Evolutionary conservation across 345 rosid species (phyloP), one percentile per base, ranked within the genome.

Genomic region (Moricandia arvensis): DNA sequence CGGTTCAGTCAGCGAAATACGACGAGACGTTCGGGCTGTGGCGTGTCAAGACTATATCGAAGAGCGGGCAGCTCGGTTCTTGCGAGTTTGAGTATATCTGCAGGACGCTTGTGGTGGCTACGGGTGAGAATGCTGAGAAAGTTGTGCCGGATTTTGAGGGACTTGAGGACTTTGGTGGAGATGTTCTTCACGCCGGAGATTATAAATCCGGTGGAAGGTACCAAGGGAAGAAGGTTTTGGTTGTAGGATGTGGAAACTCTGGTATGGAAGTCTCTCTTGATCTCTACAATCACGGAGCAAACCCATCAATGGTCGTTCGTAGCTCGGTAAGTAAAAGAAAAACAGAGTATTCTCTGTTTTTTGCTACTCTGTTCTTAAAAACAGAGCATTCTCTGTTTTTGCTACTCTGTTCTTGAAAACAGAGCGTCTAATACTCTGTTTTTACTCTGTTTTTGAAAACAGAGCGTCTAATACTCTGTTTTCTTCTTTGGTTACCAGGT

Each of bases 241-340:
- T 92, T 0, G 97, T 92, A 3, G 97, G 97, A 31, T 92, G 97
- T 7, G 97, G 96, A 29, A 89, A 92, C 84, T 92, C 97, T 7
- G 97, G 97, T 63, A 92, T 92, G 97, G 97, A 92, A 72, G 90
- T 90, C 24, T 88, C 93, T 78, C 83, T 90, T 2, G 97, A 92
- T 79, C 94, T 92, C 53, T 85, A 88, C 72, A 90, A 90, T 38
- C 84, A 90, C 60, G 82, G 85, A 41, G 93, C 88, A 11, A 82
- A 76, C 69, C 96, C 96, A 24, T 88, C 90, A 13, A 87, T 92
- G 92, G 97, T 92, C 30, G 96, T 89, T 66, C 87, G 97, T 41
- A 86, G 86, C 83, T 74, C 94, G 51, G 97, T 92, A 77, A 81
- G 96, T 82, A 45, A 9, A 4, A 41, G 11, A 1, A 38, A 75